These are phyloP conservation scores for Flaveria linearis DNA, from an alignment of 129 eudicot species.

Conservation along the genomic window DNA sequence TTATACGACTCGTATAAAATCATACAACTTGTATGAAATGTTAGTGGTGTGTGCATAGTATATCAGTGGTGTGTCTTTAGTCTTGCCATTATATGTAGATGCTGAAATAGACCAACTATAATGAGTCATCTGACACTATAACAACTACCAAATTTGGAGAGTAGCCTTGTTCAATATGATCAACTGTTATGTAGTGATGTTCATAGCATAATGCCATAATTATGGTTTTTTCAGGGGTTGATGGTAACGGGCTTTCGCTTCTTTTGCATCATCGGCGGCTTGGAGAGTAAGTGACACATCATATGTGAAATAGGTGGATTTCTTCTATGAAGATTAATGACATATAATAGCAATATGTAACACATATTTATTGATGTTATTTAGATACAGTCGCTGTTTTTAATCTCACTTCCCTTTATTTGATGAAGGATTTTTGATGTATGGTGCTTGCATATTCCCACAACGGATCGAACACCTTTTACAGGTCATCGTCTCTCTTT, in stretches of 20 bases:
- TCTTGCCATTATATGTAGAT: not conserved
- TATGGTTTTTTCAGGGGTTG: constrained; percentile 47
- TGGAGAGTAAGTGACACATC: constrained; percentile 46
- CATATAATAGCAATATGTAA: not conserved
- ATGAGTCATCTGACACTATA: not conserved
- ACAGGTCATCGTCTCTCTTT: constrained; percentile 45
- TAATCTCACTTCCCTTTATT: not conserved
- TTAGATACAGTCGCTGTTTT: not conserved
- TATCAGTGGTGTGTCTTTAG: too few species aligned
- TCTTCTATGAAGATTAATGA: not conserved
- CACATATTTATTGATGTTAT: not conserved
- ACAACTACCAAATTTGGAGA: not conserved
- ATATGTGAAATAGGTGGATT: not conserved
- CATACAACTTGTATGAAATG: too few species aligned
- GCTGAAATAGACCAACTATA: not conserved
- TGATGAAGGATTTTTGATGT: constrained; percentile 59
- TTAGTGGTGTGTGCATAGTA: too few species aligned
- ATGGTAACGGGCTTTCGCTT: constrained; percentile 72
- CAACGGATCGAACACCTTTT: constrained; percentile 62
- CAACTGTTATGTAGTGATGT: not conserved
- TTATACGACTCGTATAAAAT: too few species aligned
- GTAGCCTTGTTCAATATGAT: not conserved
- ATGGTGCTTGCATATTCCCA: constrained; percentile 81
- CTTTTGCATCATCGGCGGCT: constrained; percentile 59
- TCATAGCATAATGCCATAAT: constrained; percentile 9